These are phyloP conservation scores for Dichomitus squalens DNA, from an alignment of 1,284 basidiomycete species.

Conservation along the genomic window DNA sequence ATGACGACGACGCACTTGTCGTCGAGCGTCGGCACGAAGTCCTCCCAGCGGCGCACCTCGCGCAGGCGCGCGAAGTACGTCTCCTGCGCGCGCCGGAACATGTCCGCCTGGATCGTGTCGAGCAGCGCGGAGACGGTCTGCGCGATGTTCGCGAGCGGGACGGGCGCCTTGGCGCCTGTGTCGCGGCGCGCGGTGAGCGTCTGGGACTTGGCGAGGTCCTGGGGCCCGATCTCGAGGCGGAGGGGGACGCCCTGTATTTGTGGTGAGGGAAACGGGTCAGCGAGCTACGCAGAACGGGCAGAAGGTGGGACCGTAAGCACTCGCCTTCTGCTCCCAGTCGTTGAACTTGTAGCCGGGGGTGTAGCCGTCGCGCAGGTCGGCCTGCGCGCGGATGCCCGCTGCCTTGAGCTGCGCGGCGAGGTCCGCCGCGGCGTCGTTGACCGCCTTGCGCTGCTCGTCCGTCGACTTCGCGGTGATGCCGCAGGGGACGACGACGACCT, in stretches of 20 bases:
- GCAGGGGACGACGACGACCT: constrained; percentile 92
- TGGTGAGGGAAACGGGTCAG: constrained; percentile 6
- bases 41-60: constrained; percentile 85
- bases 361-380: constrained; percentile 93
- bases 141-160: constrained; percentile 68
- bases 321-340: constrained; percentile 96
- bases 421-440: constrained; percentile 80
- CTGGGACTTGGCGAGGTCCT: constrained; percentile 86
- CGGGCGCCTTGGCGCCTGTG: constrained; percentile 78
- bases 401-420: constrained; percentile 74
- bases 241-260: constrained; percentile 92
- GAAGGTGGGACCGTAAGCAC: constrained; percentile 12
- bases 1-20: constrained; percentile 87
- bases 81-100: constrained; percentile 83
- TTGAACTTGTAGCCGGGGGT: constrained; percentile 99
- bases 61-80: constrained; percentile 78
- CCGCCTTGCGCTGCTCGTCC: constrained; percentile 69
- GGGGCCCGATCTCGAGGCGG: constrained; percentile 95
- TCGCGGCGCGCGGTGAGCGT: constrained; percentile 90
- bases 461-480: constrained; percentile 85
- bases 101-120: constrained; percentile 86
- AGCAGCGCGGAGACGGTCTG: constrained; percentile 68
- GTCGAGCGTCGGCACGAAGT: constrained; percentile 91
- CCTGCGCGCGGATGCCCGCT: constrained; percentile 82
- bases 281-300: neutral